Percentiles rank a stretch among this genome's conserved stretches.
Conservation (phyloP, 164 flowering plant genomes). For the Berberis thunbergii region DNA sequence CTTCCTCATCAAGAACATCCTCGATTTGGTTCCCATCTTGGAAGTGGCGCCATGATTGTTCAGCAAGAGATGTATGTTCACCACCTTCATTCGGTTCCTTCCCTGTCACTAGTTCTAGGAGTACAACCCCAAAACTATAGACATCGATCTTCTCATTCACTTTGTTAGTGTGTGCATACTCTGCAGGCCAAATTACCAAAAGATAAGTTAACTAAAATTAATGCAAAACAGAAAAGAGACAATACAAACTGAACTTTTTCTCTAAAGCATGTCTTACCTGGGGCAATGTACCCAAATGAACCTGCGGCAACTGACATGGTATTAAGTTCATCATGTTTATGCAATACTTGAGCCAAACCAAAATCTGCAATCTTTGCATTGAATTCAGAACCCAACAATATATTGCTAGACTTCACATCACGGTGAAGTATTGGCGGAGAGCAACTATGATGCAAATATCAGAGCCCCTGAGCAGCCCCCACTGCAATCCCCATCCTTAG, state of each 20-base stretch:
- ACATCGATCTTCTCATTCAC: constrained; percentile 70
- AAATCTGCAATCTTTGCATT: constrained; percentile 71
- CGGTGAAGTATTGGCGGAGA: constrained; percentile 58
- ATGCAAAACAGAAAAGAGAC: background rate
- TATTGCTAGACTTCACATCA: constrained; percentile 72
- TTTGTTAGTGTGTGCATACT: constrained; percentile 40
- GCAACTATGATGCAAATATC: constrained; percentile 68
- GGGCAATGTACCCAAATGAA: constrained; percentile 72
- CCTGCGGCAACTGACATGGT: constrained; percentile 52
- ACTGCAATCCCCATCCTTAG: constrained; percentile 49
- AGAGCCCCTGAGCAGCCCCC: constrained; percentile 65
- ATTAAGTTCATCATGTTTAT: constrained; percentile 25
- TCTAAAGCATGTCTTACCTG: constrained; percentile 30
- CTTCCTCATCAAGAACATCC: constrained; percentile 41
- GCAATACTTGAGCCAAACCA: constrained; percentile 54
- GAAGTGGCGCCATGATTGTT: constrained; percentile 52
- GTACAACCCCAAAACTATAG: constrained; percentile 74
- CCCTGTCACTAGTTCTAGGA: constrained; percentile 67
- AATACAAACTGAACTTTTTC: background rate
- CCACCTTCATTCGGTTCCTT: constrained; percentile 39
- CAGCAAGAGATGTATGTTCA: constrained; percentile 37
- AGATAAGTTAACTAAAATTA: background rate
- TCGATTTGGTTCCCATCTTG: constrained; percentile 22
- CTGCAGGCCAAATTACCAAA: constrained; percentile 21
- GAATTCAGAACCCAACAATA: constrained; percentile 52